Evolutionary conservation across 1,139 yeast genomes (phyloP).

Genomic region (Meyerozyma athensensis): DNA sequence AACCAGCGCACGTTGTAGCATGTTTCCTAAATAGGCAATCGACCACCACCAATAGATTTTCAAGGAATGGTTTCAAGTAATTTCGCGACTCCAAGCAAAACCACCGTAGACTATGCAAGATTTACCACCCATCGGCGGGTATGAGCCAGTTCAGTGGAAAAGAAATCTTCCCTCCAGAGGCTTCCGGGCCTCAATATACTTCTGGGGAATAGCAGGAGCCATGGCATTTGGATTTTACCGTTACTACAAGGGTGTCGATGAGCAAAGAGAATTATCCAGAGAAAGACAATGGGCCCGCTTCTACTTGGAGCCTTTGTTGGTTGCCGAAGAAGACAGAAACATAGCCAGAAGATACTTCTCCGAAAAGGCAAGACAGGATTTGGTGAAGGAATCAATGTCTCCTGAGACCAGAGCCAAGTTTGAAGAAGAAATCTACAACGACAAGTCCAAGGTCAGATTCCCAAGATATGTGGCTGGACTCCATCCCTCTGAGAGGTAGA

Average conservation of each 20-base stretch:
- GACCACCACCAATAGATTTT: constrained; percentile 8
- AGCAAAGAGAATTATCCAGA: constrained; percentile 70
- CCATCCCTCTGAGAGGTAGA: constrained; percentile 31
- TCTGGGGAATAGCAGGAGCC: constrained; percentile 58
- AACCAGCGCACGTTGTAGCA: constrained; percentile 4
- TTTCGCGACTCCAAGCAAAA: not conserved
- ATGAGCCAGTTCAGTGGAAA: constrained; percentile 86
- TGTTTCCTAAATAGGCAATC: constrained; percentile 13
- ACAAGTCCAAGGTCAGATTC: constrained; percentile 43
- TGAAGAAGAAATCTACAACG: constrained; percentile 42
- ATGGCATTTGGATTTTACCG: constrained; percentile 72
- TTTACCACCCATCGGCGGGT: constrained; percentile 84
- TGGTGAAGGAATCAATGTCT: constrained; percentile 41
- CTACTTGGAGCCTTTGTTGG: constrained; percentile 65
- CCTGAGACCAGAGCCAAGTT: constrained; percentile 37
- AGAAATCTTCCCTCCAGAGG: constrained; percentile 84
- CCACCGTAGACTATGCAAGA: constrained; percentile 50
- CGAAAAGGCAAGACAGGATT: constrained; percentile 63
- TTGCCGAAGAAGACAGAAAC: constrained; percentile 82
- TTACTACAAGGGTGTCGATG: constrained; percentile 64
- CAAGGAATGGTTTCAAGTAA: not conserved
- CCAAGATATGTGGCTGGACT: constrained; percentile 43
- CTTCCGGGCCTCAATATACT: constrained; percentile 70
- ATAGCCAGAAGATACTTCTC: constrained; percentile 68
- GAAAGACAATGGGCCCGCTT: constrained; percentile 79